phyloP scores from a whole-genome alignment of 164 flowering plant species.

The Stephania japonica region DNA sequence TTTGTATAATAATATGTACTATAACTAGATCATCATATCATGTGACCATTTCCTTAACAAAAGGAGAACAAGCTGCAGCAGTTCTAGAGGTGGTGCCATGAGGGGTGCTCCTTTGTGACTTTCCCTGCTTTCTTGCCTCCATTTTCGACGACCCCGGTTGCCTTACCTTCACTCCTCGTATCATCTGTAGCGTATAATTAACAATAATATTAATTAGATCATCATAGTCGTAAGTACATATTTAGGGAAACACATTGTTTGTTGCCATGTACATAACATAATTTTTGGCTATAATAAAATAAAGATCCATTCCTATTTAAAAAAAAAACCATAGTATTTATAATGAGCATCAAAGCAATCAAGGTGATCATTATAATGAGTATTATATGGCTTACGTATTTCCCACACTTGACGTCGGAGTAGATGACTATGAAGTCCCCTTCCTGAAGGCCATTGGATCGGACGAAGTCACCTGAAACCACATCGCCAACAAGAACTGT shows the following conservation, averaged over 20 bases:
- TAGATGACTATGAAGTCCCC: slow-evolving; percentile 96
- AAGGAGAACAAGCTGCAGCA: slow-evolving; percentile 9
- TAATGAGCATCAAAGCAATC: too few species aligned
- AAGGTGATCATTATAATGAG: too few species aligned
- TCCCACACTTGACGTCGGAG: slow-evolving; percentile 84
- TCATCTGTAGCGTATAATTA: slow-evolving; percentile 40
- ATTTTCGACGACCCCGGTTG: slow-evolving; percentile 40
- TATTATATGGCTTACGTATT: slow-evolving; percentile 54
- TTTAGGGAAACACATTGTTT: background rate
- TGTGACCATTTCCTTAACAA: background rate
- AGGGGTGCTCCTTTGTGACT: slow-evolving; percentile 33
- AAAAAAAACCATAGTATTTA: too few species aligned
- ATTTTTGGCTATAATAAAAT: too few species aligned
- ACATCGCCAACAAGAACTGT: background rate
- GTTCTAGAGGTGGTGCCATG: slow-evolving; percentile 16
- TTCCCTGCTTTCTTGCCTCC: slow-evolving; percentile 40
- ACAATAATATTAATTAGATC: background rate
- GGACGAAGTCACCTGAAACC: slow-evolving; percentile 82
- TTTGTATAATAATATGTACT: background rate
- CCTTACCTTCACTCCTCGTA: slow-evolving; percentile 81
- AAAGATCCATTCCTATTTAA: too few species aligned
- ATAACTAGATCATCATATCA: background rate
- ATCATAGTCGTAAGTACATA: background rate
- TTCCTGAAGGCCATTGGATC: slow-evolving; percentile 89
- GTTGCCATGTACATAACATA: too few species aligned